These are phyloP conservation scores for Lepidopterella palustris DNA, from an alignment of 495 filamentous ascomycete species.

Conservation along the genomic window DNA sequence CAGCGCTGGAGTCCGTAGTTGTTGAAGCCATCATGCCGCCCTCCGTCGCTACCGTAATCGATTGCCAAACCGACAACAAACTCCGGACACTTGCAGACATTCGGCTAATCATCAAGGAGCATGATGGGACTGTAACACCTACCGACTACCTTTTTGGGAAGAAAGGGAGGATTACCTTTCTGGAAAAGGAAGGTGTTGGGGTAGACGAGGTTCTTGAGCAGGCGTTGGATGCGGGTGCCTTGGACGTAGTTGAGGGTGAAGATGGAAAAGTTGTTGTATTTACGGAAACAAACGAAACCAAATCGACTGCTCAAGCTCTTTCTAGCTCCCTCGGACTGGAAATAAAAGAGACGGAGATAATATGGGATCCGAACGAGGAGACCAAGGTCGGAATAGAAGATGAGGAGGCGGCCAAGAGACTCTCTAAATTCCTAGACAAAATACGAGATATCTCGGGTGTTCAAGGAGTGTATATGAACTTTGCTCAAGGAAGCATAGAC, in stretches of 20 bases:
- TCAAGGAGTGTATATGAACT: slow-evolving; percentile 32
- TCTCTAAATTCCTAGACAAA: slow-evolving; percentile 45
- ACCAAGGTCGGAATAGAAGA: slow-evolving; percentile 55
- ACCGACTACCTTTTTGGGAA: slow-evolving; percentile 80
- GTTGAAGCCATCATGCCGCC: slow-evolving; percentile 79
- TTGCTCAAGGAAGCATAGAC: slow-evolving; percentile 22
- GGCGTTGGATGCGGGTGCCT: slow-evolving; percentile 77
- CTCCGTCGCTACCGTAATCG: slow-evolving; percentile 72
- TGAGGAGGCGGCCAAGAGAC: slow-evolving; percentile 40
- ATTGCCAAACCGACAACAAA: slow-evolving; percentile 78
- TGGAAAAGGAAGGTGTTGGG: slow-evolving; percentile 52
- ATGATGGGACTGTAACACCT: slow-evolving; percentile 60
- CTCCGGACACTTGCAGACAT: slow-evolving; percentile 64
- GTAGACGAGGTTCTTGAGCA: slow-evolving; percentile 75
- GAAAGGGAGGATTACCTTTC: slow-evolving; percentile 63
- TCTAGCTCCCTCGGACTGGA: slow-evolving; percentile 52
- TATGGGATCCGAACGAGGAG: slow-evolving; percentile 80
- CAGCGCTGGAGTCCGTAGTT: slow-evolving; percentile 63
- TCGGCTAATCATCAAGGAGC: slow-evolving; percentile 57
- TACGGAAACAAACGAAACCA: slow-evolving; percentile 66
- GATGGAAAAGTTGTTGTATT: slow-evolving; percentile 65
- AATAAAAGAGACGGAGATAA: slow-evolving; percentile 65
- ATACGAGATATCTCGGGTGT: slow-evolving; percentile 45
- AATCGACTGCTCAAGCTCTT: slow-evolving; percentile 56
- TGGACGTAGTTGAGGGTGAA: slow-evolving; percentile 68